phyloP scores from a whole-genome alignment of 306 rosid genomes.

The Cicer arietinum region DNA sequence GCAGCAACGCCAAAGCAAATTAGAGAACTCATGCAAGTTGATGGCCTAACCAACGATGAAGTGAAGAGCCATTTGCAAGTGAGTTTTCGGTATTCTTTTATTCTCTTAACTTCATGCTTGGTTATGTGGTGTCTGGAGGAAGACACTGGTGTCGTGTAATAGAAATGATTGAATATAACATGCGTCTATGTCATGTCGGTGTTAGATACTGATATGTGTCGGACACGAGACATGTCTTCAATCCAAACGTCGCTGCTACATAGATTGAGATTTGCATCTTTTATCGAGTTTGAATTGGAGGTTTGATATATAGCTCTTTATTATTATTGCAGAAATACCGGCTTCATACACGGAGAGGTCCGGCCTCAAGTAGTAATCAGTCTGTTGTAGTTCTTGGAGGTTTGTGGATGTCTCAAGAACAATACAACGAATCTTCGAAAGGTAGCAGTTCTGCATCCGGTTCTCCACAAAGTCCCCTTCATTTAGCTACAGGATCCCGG shows the following conservation, averaged over 20 bases:
- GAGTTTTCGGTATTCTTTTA: constrained; percentile 39
- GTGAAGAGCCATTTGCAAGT: constrained; percentile 99
- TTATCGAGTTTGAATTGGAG: constrained; percentile 32
- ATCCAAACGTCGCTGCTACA: too few relatives aligned
- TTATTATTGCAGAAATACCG: constrained; percentile 82
- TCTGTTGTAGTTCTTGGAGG: constrained; percentile 72
- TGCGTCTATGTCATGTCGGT: too few relatives aligned
- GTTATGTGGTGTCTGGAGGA: not conserved
- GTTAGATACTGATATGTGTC: too few relatives aligned
- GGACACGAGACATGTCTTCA: too few relatives aligned
- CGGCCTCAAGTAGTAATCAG: constrained; percentile 58
- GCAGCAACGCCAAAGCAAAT: constrained; percentile 99
- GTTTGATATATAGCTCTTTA: constrained; percentile 25
- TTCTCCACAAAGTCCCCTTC: constrained; percentile 95
- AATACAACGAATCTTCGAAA: constrained; percentile 74
- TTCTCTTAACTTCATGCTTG: constrained; percentile 10
- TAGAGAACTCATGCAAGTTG: constrained; percentile 97
- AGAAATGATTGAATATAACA: too few relatives aligned
- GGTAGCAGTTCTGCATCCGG: constrained; percentile 79
- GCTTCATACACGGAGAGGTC: constrained; percentile 87
- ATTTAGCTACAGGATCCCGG: constrained; percentile 61
- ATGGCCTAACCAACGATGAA: constrained; percentile 97
- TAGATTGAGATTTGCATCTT: constrained; percentile 16
- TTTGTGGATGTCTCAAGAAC: constrained; percentile 81
- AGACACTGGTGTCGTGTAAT: too few relatives aligned